These are phyloP conservation scores for Cymbopogon citratus DNA, from an alignment of 176 grass and related monocot species.

Conservation along the genomic window DNA sequence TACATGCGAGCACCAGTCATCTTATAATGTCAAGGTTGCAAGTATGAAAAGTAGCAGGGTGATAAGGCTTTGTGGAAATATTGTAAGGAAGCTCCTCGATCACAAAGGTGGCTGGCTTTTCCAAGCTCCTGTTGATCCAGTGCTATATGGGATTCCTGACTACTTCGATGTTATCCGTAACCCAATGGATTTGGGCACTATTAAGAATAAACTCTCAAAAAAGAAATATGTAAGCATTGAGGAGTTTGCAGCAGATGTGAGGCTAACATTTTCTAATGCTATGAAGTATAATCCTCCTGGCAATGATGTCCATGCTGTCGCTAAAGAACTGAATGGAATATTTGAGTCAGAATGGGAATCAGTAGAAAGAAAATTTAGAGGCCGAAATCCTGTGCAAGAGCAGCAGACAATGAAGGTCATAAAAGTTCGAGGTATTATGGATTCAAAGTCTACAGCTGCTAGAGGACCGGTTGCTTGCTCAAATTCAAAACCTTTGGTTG, in stretches of 20 bases:
- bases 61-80: slow-evolving; percentile 45
- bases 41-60: slow-evolving; percentile 48
- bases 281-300: slow-evolving; percentile 80
- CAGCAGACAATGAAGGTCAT: slow-evolving; percentile 20
- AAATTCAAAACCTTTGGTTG: not conserved
- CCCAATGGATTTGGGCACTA: slow-evolving; percentile 83
- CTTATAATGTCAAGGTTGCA: slow-evolving; percentile 23
- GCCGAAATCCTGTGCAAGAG: slow-evolving; percentile 13
- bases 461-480: not conserved
- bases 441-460: slow-evolving; percentile 7
- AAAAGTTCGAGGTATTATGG: slow-evolving; percentile 4
- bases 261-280: slow-evolving; percentile 80
- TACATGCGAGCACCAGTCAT: slow-evolving; percentile 19
- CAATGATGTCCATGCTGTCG: slow-evolving; percentile 65
- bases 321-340: slow-evolving; percentile 54
- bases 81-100: slow-evolving; percentile 59
- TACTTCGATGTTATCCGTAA: slow-evolving; percentile 74
- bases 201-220: slow-evolving; percentile 60
- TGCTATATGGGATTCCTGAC: slow-evolving; percentile 56
- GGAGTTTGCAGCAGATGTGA: slow-evolving; percentile 79
- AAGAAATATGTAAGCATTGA: slow-evolving; percentile 39
- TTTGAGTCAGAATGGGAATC: slow-evolving; percentile 61
- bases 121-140: slow-evolving; percentile 69
- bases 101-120: slow-evolving; percentile 68
- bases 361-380: slow-evolving; percentile 51